Percentiles rank a stretch among this genome's conserved stretches.
Evolutionary conservation across 208 protist genomes (phyloP).

Genomic region (Histomonas meleagridis): DNA sequence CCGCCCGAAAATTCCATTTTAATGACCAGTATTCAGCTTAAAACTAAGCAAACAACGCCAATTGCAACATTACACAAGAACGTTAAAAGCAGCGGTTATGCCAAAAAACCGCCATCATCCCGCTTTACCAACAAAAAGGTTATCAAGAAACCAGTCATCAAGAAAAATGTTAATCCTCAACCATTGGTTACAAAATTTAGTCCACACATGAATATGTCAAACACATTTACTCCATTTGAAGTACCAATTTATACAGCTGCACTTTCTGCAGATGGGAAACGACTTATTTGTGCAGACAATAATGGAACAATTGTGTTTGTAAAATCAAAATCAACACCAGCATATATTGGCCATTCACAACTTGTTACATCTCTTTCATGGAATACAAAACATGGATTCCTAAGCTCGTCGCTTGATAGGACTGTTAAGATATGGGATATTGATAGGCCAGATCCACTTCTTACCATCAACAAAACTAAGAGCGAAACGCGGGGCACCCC

Average conservation of each 20-base stretch:
- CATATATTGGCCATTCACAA: conserved; percentile 3
- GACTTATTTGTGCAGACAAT: background rate
- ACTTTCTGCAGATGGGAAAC: background rate
- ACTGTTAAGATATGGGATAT: conserved; percentile 28
- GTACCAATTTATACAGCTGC: background rate
- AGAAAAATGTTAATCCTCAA: background rate
- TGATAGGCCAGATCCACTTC: background rate
- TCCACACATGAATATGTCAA: background rate
- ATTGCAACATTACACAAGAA: conserved; percentile 27
- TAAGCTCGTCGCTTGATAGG: background rate
- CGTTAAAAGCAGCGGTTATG: conserved; percentile 12
- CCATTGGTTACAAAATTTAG: background rate
- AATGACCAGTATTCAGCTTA: background rate
- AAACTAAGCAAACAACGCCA: background rate
- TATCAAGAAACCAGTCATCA: background rate
- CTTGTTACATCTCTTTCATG: background rate
- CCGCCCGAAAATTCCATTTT: background rate
- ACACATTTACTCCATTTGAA: background rate
- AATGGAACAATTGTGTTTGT: background rate
- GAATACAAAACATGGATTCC: background rate
- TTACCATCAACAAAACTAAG: background rate
- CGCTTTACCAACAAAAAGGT: background rate
- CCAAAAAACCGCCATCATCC: background rate
- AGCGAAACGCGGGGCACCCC: background rate
- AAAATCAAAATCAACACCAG: background rate